These are phyloP conservation scores for Naumovozyma baii DNA, from an alignment of 805 yeast species.

Conservation along the genomic window DNA sequence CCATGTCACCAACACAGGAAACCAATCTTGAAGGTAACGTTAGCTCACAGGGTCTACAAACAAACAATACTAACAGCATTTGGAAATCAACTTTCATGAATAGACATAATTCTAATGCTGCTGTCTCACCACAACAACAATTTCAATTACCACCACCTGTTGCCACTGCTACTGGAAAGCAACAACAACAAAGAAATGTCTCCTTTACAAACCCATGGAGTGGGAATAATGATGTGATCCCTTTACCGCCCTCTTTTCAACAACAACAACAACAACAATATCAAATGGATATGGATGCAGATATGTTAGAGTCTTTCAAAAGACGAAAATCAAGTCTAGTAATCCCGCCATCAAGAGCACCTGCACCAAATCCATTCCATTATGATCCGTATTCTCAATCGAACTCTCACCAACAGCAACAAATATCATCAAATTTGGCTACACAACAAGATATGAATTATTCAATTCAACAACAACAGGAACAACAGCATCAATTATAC, in stretches of 20 bases:
- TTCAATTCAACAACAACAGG: conserved; percentile 6
- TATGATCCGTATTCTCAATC: conserved; percentile 18
- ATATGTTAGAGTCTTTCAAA: conserved; percentile 7
- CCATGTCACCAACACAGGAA: background rate
- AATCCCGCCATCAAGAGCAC: conserved; percentile 37
- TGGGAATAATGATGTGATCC: background rate
- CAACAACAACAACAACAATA: background rate
- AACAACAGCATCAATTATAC: conserved; percentile 10
- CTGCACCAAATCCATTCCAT: conserved; percentile 34
- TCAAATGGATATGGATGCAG: background rate
- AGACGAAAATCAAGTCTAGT: conserved; percentile 30
- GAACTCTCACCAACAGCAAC: background rate
- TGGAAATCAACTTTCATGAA: conserved; percentile 14
- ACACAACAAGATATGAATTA: conserved; percentile 1
- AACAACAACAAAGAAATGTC: background rate
- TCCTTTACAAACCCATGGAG: conserved; percentile 14
- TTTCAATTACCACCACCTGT: no score
- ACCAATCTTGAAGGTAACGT: no score
- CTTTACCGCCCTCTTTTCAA: background rate
- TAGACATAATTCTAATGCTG: no score
- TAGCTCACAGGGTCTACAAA: background rate
- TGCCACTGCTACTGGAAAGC: no score
- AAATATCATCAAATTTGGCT: no score
- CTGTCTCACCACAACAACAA: background rate
- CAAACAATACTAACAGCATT: conserved; percentile 1